Base-by-base conservation (phyloP, 768 basidiomycete genomes). In the Tricholoma sp. region DNA sequence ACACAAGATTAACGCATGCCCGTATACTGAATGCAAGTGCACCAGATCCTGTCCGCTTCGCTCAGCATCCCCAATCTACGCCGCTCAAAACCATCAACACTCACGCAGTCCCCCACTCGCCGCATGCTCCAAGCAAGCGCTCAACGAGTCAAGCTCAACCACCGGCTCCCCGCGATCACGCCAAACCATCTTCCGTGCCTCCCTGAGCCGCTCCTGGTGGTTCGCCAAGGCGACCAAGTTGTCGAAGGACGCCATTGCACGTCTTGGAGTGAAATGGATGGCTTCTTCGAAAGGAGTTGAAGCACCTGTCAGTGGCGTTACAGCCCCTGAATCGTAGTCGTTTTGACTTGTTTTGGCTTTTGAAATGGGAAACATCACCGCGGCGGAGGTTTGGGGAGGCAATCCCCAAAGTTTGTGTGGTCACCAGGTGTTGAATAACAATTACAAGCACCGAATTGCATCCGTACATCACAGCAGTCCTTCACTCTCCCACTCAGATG, bases 221-320 rank as follows among this genome's bases (percentile, higher is more conserved):
- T 92, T 91, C 4, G 91, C 92, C 55, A 94, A 78, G 12, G 88
- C 88, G 19, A 91, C 86, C 7, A 94, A 75, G 65, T 89, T 91
- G 67, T 93, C 90, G 62, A 93, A 93, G 0, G 89, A 91, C 8
- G 82, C 79, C 74, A 88, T 83, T 3, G 86, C 81, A 32, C 75
- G 74, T 49, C 73, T 77, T 0, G 84, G 84, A 0, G 80, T 76
- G 61, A 85, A 77, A 5, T 75, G 72, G 54, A 82, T 77, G 61
- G 64, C 67, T 39, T 73, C 69, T 12, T 54, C 49, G 27, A 54
- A 21, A 41, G 64, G 64, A 12, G 62, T 58, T 9, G 56, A 53
- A 10, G 64, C 31, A 2, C 53, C 60, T 8, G 60, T 58, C 4
- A 43, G 2, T 14, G 64, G 64, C 1, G 62, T 60, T 43, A 31